Evolutionary conservation across 2,329 filamentous ascomycete genomes (phyloP), one percentile per base, ranked within the genome.

Genomic region (Phialemonium atrogriseum): DNA sequence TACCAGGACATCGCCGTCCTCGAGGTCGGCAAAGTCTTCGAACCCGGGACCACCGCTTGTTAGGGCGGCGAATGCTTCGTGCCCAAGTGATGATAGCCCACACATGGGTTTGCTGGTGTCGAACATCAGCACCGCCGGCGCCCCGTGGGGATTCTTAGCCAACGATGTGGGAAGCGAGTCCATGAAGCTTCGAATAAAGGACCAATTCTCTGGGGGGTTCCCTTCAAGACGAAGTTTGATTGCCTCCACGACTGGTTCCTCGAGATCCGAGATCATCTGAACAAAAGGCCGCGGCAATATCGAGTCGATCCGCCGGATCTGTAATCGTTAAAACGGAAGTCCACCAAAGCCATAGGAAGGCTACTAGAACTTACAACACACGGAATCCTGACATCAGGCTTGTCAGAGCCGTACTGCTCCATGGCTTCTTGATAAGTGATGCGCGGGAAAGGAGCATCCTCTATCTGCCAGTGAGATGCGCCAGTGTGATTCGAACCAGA

Each of bases 361-460:
- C 17, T 8, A 10, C 7, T 14, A 6, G 6, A 3, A 5, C 64
- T 32, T 52, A 84, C 79, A 48, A 73, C 60, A 16, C 77, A 78
- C 2, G 74, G 72, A 22, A 88, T 80, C 12, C 91, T 76, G 8
- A 89, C 60, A 50, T 98, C 91, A 4, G 91, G 91, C 55, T 98
- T 98, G 56, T 98, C 91, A 5, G 77, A 83, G 9, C 91, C 91
- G 48, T 88, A 94, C 3, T 60, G 64, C 2, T 70, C 61, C 79
- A 98, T 96, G 12, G 81, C 82, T 23, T 83, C 66, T 19, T 81
- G 56, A 49, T 96, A 98, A 2, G 73, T 70, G 45, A 86, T 66
- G 14, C 68, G 64, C 6, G 55, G 62, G 41, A 85, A 84, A 0
- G 54, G 50, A 10, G 50, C 47, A 7, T 46, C 33, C 30, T 36